These are phyloP conservation scores for Kitagawia praeruptora DNA, from an alignment of 129 eudicot species.

Conservation along the genomic window DNA sequence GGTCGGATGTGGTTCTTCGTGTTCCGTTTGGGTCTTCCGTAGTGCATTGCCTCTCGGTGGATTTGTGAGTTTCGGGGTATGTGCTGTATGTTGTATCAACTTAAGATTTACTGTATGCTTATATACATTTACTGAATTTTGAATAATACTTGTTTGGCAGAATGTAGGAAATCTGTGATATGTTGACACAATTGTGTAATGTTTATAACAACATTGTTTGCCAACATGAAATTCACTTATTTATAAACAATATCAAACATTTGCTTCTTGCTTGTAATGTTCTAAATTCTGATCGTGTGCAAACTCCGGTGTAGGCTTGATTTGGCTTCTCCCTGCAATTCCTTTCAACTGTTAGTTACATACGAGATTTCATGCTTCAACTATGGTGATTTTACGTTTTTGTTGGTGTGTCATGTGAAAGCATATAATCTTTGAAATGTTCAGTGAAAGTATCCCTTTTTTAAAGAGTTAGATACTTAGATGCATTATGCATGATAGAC, in stretches of 20 bases:
- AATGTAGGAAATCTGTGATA: neutral
- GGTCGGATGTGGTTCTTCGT: slow-evolving; percentile 51
- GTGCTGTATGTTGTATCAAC: slow-evolving; percentile 20
- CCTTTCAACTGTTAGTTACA: neutral
- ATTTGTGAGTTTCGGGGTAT: slow-evolving; percentile 32
- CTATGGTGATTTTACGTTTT: neutral
- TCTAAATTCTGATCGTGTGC: neutral
- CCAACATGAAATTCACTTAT: neutral
- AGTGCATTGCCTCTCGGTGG: slow-evolving; percentile 72
- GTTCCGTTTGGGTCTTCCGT: slow-evolving; percentile 61
- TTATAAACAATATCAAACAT: neutral
- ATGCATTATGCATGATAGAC: neutral
- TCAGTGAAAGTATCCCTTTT: neutral
- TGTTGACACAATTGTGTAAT: neutral
- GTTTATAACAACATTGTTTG: neutral
- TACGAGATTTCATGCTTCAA: neutral
- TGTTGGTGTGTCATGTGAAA: neutral
- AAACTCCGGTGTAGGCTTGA: neutral
- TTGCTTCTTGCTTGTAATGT: neutral
- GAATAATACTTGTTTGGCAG: neutral
- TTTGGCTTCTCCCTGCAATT: neutral
- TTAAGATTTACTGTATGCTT: neutral
- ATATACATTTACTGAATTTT: neutral
- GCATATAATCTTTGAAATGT: neutral
- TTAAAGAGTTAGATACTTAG: neutral